phyloP scores from a whole-genome alignment of 1,284 basidiomycete genomes.

The Puccinia triticina region DNA sequence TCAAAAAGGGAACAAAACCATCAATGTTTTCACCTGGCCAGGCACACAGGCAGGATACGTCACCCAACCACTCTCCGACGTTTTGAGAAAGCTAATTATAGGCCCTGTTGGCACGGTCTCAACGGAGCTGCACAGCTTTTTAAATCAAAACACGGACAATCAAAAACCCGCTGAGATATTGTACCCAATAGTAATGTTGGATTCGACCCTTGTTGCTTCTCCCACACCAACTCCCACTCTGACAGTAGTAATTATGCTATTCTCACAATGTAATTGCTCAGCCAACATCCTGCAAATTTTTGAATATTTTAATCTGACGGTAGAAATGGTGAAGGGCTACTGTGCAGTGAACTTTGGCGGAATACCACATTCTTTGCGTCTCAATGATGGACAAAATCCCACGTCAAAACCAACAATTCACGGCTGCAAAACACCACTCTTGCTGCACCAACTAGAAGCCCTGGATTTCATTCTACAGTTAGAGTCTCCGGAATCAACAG shows the following conservation, averaged over 20 bases:
- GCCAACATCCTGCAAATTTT: not conserved
- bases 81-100: conserved; percentile 7
- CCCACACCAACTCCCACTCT: not conserved
- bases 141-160: not conserved
- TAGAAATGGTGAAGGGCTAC: not conserved
- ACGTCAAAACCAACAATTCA: not conserved
- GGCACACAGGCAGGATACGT: not conserved
- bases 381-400: not conserved
- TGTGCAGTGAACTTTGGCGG: not conserved
- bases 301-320: not conserved
- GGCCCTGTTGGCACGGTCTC: not conserved
- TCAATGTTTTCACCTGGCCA: conserved; percentile 23
- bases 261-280: not conserved
- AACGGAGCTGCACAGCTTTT: not conserved
- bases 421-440: not conserved
- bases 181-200: not conserved
- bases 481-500: not conserved
- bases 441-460: not conserved
- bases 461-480: not conserved
- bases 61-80: not conserved
- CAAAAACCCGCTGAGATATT: not conserved
- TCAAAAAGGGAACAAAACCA: not conserved
- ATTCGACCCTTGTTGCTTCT: not conserved
- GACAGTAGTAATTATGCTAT: not conserved
- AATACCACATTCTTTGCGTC: conserved; percentile 9